These are phyloP conservation scores for Chrysanthemum makinoi DNA, from an alignment of 129 eudicot genomes.

Conservation along the genomic window DNA sequence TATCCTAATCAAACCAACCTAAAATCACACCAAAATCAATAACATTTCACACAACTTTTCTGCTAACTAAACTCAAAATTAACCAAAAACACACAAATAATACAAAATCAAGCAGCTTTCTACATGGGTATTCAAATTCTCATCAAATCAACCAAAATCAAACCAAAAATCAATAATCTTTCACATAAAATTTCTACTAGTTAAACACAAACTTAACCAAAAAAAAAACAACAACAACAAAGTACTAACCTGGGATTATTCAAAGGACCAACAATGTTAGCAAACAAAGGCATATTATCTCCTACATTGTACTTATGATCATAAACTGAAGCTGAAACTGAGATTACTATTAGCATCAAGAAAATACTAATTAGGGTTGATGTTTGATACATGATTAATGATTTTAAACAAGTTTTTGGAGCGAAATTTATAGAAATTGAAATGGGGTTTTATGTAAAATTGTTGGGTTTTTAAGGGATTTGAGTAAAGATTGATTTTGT, in stretches of 20 bases:
- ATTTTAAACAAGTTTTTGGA: background rate
- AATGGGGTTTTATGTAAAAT: too few relatives aligned
- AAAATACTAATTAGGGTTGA: slow-evolving; percentile 7
- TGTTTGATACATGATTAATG: slow-evolving; percentile 18
- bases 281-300: slow-evolving; percentile 66
- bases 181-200: background rate
- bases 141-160: background rate
- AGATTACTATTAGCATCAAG: slow-evolving; percentile 22
- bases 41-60: background rate
- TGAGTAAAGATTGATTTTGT: background rate
- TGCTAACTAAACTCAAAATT: background rate
- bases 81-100: background rate
- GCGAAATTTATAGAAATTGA: background rate
- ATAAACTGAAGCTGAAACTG: slow-evolving; percentile 33
- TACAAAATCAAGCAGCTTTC: background rate
- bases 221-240: too few relatives aligned
- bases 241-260: slow-evolving; percentile 89
- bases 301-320: slow-evolving; percentile 73
- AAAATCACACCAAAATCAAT: background rate
- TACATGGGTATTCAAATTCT: background rate
- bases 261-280: slow-evolving; percentile 79
- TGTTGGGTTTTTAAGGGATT: slow-evolving; percentile 25
- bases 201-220: too few relatives aligned
- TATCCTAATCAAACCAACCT: background rate
- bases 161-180: background rate